phyloP scores from a whole-genome alignment of 2,329 filamentous ascomycete genomes.

The Diaporthe sp. region DNA sequence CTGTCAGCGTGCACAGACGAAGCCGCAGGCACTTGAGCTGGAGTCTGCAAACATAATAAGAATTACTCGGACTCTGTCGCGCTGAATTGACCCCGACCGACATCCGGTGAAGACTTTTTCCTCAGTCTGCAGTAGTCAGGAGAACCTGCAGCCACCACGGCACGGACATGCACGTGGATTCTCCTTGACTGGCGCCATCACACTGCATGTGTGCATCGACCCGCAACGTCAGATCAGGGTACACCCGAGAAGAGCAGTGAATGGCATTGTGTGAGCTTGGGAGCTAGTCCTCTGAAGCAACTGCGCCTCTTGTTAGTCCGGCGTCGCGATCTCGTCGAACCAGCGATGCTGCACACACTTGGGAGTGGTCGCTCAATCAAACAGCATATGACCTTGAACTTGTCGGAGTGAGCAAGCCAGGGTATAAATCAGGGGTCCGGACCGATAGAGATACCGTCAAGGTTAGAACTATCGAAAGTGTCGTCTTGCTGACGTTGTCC shows the following conservation, averaged over 20 bases:
- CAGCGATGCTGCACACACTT: background rate
- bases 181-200: slow-evolving; percentile 16
- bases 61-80: background rate
- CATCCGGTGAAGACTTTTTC: slow-evolving; percentile 14
- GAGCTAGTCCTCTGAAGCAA: slow-evolving; percentile 1
- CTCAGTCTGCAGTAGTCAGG: slow-evolving; percentile 20
- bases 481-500: slow-evolving; percentile 25
- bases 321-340: background rate
- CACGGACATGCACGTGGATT: background rate
- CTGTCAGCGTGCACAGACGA: background rate
- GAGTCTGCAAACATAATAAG: background rate
- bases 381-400: background rate
- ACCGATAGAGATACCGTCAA: background rate
- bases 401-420: background rate
- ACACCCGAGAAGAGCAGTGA: background rate
- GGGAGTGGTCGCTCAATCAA: background rate
- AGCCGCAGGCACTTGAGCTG: background rate
- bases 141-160: slow-evolving; percentile 15
- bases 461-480: slow-evolving; percentile 2
- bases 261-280: background rate
- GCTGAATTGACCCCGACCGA: background rate
- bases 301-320: slow-evolving; percentile 15
- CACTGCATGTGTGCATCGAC: slow-evolving; percentile 13
- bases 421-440: background rate
- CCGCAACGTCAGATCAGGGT: slow-evolving; percentile 3